phyloP scores from a whole-genome alignment of 2,329 filamentous ascomycete species.

The Ophiostoma piceae region DNA sequence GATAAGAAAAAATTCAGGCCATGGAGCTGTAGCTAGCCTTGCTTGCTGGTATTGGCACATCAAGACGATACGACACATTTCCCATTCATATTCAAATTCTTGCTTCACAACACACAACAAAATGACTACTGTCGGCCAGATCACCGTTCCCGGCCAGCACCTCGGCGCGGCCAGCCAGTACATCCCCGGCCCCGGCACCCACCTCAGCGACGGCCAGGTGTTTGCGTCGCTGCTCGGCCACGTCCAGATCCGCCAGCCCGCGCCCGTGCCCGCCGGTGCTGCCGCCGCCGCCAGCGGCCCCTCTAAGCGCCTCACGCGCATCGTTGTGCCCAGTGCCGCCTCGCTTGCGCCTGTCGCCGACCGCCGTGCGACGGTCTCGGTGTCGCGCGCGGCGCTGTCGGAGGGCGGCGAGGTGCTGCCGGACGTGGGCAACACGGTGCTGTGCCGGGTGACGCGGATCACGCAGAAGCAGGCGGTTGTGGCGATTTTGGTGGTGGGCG shows the following conservation, averaged over 20 bases:
- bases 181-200: constrained; percentile 73
- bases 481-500: constrained; percentile 76
- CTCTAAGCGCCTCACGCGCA: constrained; percentile 57
- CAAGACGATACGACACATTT: background rate
- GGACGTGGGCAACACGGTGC: constrained; percentile 70
- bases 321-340: constrained; percentile 40
- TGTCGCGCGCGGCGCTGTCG: constrained; percentile 41
- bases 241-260: constrained; percentile 51
- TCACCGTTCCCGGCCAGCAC: constrained; percentile 76
- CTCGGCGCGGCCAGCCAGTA: constrained; percentile 65
- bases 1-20: background rate
- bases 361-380: constrained; percentile 51
- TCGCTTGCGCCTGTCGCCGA: constrained; percentile 37
- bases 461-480: constrained; percentile 79
- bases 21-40: constrained; percentile 4
- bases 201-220: constrained; percentile 69
- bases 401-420: constrained; percentile 62
- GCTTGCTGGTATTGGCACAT: background rate
- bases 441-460: constrained; percentile 80
- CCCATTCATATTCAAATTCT: no score
- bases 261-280: constrained; percentile 31
- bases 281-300: constrained; percentile 36
- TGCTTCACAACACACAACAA: background rate
- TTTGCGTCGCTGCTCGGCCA: constrained; percentile 78
- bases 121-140: constrained; percentile 20